Percentiles rank a stretch among this genome's conserved stretches.
phyloP scores from a whole-genome alignment of 2,329 filamentous ascomycete species.

The Elsinoe fawcettii region DNA sequence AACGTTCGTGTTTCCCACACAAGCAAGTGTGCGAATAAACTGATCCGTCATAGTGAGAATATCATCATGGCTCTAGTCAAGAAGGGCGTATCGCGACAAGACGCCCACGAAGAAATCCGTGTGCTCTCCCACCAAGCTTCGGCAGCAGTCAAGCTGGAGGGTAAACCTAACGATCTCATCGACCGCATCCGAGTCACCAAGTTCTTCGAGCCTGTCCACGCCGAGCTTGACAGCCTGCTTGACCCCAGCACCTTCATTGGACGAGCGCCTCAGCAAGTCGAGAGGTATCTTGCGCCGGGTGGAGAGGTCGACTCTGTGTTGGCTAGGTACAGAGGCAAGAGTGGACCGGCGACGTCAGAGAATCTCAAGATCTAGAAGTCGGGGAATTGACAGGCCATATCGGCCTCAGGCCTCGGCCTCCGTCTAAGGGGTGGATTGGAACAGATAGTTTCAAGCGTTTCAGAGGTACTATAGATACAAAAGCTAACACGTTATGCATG shows the following conservation, averaged over 20 bases:
- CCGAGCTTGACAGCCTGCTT: slow-evolving; percentile 31
- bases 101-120: slow-evolving; percentile 77
- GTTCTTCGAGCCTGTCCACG: slow-evolving; percentile 56
- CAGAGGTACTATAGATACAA: not conserved
- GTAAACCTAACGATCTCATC: slow-evolving; percentile 72
- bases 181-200: slow-evolving; percentile 62
- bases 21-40: not conserved
- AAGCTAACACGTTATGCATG: not conserved
- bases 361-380: slow-evolving; percentile 8
- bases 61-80: slow-evolving; percentile 73
- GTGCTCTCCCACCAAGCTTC: slow-evolving; percentile 72
- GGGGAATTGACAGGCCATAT: not conserved
- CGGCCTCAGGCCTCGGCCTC: too few relatives aligned
- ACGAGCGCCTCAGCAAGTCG: slow-evolving; percentile 33
- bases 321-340: slow-evolving; percentile 25
- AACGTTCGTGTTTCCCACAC: slow-evolving; percentile 33
- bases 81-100: slow-evolving; percentile 64
- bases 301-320: slow-evolving; percentile 31
- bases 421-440: too few relatives aligned
- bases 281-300: slow-evolving; percentile 28
- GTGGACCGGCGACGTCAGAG: slow-evolving; percentile 10
- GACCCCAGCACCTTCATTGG: slow-evolving; percentile 34
- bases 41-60: slow-evolving; percentile 38
- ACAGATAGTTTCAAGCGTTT: too few relatives aligned
- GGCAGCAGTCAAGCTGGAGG: slow-evolving; percentile 62